Evolutionary conservation across 1,284 basidiomycete genomes (phyloP).

Genomic region (Apiotrichum brassicae): DNA sequence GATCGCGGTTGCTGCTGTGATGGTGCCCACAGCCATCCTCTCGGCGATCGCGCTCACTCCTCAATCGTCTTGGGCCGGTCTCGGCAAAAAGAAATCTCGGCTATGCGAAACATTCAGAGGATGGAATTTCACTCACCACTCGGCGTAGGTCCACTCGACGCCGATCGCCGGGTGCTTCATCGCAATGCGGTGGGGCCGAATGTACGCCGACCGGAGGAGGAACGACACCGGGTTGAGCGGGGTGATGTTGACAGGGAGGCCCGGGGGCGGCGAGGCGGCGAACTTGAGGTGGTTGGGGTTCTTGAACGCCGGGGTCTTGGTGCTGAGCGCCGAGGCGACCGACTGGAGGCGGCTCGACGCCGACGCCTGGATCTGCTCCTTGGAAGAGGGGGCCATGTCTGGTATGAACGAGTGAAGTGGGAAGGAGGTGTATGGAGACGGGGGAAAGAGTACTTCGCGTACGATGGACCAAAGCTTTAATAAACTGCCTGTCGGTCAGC

Average conservation of each 20-base stretch:
- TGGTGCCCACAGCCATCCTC: no score
- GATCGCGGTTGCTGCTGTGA: no score
- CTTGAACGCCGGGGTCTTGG: slow-evolving; percentile 1
- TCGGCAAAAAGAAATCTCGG: background rate
- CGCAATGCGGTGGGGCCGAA: slow-evolving; percentile 14
- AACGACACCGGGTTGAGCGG: slow-evolving; percentile 18
- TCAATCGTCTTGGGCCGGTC: no score
- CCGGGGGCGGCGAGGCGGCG: slow-evolving; percentile 3
- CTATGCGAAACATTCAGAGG: background rate
- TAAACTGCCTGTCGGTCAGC: no score
- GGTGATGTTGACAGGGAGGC: slow-evolving; percentile 6
- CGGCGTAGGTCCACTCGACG: slow-evolving; percentile 17
- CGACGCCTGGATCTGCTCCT: slow-evolving; percentile 6
- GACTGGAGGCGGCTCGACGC: slow-evolving; percentile 10
- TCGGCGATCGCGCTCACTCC: no score
- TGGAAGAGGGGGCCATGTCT: no score
- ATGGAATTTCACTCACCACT: slow-evolving; percentile 11
- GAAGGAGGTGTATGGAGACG: no score
- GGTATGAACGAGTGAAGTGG: no score
- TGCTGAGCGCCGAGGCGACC: slow-evolving; percentile 5
- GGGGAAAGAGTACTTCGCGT: no score
- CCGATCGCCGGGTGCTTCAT: slow-evolving; percentile 18
- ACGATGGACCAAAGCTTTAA: no score
- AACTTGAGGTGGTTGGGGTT: slow-evolving; percentile 20
- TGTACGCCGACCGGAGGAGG: slow-evolving; percentile 17